Base-by-base conservation (phyloP, 225 moss, liverwort and hornwort genomes). In the Asterella californica region DNA sequence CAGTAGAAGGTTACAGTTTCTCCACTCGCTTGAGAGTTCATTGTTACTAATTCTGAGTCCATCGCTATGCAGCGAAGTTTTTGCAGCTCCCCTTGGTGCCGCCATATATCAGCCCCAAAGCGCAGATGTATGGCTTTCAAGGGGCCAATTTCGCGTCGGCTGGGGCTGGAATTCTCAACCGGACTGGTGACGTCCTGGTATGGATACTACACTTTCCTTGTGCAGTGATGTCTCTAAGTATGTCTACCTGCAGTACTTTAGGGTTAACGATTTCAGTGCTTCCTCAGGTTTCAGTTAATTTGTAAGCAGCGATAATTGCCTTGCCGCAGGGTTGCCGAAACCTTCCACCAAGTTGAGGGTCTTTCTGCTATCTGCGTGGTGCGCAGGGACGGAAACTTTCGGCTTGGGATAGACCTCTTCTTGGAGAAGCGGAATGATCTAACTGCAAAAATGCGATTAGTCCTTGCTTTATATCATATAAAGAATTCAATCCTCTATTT, bases 81-180 rank as follows among this genome's bases (percentile, higher is more conserved):
- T 59, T 88, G 77, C 74, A 62, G 34, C 36, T 88, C n/a, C 87
- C 87, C 42, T 21, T 83, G 57, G 82, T 81, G 77, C 74, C 66
- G 50, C 64, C 85, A 24, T 88, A 85, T 42, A 34, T 85, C 66
- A 83, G 84, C 34, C 82, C 78, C 29, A 85, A 88, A 78, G 80
- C 83, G 19, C 50, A 48, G 29, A 78, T 80, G 84, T 60, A 60
- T 54, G 24, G 73, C 8, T 74, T 73, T 62, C 72, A 79, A 72
- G 85, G 87, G 6, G 82, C 68, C 42, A 88, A 88, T 49, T 88
- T 88, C 65, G 87, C 87, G 15, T 88, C 87, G 2, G 87, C 87
- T 59, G 87, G 87, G 55, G 82, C 85, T 62, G 87, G 87, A 30
- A 80, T 88, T 45, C 85, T 84, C 33, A 88, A 88, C 75, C 78